phyloP scores from a whole-genome alignment of 371 early-diverging fungal species.

The Rhizomucor miehei region DNA sequence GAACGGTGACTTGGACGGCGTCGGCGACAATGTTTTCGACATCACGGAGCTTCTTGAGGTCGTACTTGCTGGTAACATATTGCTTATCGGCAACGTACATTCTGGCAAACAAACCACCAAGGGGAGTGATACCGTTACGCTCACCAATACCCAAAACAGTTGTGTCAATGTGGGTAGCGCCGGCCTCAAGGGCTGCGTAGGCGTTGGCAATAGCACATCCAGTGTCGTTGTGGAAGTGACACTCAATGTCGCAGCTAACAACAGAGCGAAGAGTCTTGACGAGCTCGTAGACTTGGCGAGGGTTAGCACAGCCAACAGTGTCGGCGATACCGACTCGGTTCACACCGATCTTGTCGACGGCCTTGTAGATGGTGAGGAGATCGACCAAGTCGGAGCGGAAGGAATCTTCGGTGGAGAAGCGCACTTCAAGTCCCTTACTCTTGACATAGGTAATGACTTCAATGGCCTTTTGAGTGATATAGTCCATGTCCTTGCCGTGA shows the following conservation, averaged over 20 bases:
- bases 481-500: slow-evolving; percentile 97
- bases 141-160: slow-evolving; percentile 97
- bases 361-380: slow-evolving; percentile 88
- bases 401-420: slow-evolving; percentile 96
- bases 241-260: slow-evolving; percentile 96
- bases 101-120: slow-evolving; percentile 91
- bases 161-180: slow-evolving; percentile 97
- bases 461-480: slow-evolving; percentile 89
- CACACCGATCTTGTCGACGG: slow-evolving; percentile 94
- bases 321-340: slow-evolving; percentile 98
- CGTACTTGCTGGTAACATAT: slow-evolving; percentile 89
- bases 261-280: slow-evolving; percentile 92
- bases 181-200: slow-evolving; percentile 93
- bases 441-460: slow-evolving; percentile 95
- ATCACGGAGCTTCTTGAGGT: slow-evolving; percentile 86
- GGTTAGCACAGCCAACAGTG: slow-evolving; percentile 96
- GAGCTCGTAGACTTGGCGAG: slow-evolving; percentile 95
- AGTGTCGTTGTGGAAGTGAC: slow-evolving; percentile 99
- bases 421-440: slow-evolving; percentile 91
- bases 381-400: slow-evolving; percentile 96
- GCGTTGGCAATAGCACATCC: slow-evolving; percentile 98
- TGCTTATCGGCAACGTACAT: slow-evolving; percentile 92
- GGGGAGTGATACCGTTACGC: slow-evolving; percentile 95
- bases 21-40: slow-evolving; percentile 95
- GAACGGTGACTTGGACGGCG: slow-evolving; percentile 91